Conservation (phyloP, 1,139 yeast species). For the Candida mesenterica region DNA sequence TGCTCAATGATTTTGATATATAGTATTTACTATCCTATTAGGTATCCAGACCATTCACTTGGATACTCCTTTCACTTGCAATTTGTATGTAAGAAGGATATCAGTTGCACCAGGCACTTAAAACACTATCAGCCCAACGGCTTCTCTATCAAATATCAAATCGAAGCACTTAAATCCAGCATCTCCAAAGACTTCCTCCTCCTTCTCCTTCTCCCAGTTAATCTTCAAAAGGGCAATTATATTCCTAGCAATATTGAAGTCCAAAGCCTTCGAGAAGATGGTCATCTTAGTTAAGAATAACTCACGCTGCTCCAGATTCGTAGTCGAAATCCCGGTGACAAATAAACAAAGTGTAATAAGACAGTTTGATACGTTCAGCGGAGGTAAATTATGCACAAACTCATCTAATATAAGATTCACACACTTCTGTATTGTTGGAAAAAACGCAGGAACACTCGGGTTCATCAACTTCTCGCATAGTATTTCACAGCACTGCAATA, state of each 20-base stretch:
- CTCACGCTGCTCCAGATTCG: conserved; percentile 18
- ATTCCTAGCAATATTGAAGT: conserved; percentile 14
- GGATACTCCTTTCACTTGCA: too few relatives aligned
- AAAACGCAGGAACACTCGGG: conserved; percentile 17
- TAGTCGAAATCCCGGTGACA: conserved; percentile 27
- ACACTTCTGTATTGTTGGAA: conserved; percentile 23
- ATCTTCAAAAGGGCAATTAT: conserved; percentile 8
- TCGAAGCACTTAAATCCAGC: conserved; percentile 16
- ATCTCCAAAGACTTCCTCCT: conserved; percentile 12
- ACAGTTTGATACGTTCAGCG: conserved; percentile 18
- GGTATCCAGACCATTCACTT: too few relatives aligned
- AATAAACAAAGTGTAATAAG: conserved; percentile 22
- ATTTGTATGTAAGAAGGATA: too few relatives aligned
- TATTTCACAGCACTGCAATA: conserved; percentile 13
- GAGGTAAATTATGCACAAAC: conserved; percentile 14
- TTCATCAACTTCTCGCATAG: conserved; percentile 22
- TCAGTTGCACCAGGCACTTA: too few relatives aligned
- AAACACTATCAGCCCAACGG: conserved; percentile 14
- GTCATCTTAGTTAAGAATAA: conserved; percentile 20
- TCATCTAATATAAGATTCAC: conserved; percentile 21
- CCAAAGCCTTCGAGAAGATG: conserved; percentile 7
- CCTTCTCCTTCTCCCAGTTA: conserved; percentile 15
- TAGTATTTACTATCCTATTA: too few relatives aligned
- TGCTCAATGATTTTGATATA: too few relatives aligned
- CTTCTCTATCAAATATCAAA: conserved; percentile 15